Conservation (phyloP, 805 yeast species). For the Candida stauntonica region DNA sequence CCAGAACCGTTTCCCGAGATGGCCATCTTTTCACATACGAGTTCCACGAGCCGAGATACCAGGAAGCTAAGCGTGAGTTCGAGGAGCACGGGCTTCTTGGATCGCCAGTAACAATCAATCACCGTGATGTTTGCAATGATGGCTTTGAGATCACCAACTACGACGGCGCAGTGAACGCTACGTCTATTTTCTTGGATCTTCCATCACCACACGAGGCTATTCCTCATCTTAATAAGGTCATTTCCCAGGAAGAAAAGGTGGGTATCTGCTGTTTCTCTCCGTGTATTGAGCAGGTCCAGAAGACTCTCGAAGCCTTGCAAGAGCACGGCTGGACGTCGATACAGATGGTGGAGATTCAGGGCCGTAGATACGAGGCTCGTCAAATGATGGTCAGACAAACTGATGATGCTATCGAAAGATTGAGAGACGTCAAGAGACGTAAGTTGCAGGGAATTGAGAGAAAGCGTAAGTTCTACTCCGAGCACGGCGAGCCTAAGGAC, state of each 20-base stretch:
- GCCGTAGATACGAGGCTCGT: slow-evolving; percentile 84
- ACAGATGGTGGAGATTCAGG: slow-evolving; percentile 89
- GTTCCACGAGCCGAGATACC: slow-evolving; percentile 79
- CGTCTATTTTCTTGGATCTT: slow-evolving; percentile 79
- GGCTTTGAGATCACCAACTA: slow-evolving; percentile 62
- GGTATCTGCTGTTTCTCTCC: slow-evolving; percentile 95
- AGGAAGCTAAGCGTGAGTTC: slow-evolving; percentile 77
- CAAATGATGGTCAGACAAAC: slow-evolving; percentile 80
- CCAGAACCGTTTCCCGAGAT: slow-evolving; percentile 54
- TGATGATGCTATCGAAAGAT: slow-evolving; percentile 73
- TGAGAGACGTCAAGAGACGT: slow-evolving; percentile 74
- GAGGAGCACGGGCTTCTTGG: slow-evolving; percentile 61
- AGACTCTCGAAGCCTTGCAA: slow-evolving; percentile 73
- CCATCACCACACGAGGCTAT: slow-evolving; percentile 98
- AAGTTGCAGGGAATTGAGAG: slow-evolving; percentile 62
- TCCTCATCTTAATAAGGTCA: slow-evolving; percentile 58
- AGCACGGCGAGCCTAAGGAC: slow-evolving; percentile 21
- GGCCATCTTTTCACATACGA: slow-evolving; percentile 83
- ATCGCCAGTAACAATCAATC: slow-evolving; percentile 57
- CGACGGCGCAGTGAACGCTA: slow-evolving; percentile 47
- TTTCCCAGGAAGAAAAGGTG: slow-evolving; percentile 48
- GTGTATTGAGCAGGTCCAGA: slow-evolving; percentile 93
- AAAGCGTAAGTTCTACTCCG: slow-evolving; percentile 34
- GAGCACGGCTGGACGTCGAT: slow-evolving; percentile 77
- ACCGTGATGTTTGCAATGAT: slow-evolving; percentile 85